Evolutionary conservation across 257 asterid genomes (phyloP), one percentile per base, ranked within the genome.

Genomic region (Gentiana dahurica): DNA sequence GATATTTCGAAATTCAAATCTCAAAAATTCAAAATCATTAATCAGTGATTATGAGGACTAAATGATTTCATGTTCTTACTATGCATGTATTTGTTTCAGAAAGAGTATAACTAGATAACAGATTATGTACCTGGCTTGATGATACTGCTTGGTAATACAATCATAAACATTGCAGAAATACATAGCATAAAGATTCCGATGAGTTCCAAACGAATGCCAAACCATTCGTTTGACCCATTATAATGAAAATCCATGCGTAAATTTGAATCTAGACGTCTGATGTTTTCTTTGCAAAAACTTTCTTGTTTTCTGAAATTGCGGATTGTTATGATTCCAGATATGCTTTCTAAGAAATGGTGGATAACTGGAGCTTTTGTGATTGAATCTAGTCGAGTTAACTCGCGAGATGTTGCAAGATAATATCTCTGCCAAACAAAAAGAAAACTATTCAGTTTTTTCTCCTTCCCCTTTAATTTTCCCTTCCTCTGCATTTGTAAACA

Each of bases 291-390:
- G 75, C 73, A 72, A 59, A 92, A 92, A 34, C 75, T 72, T 36
- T 74, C 80, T 70, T 92, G 97, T 72, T 79, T 92, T 68, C 79
- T 66, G 61, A 92, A 92, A 59, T 95, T 79, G 4, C 99, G 89
- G 54, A 92, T 81, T 0, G 97, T 92, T 85, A 81, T 85, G 47
- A 92, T 94, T 6, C 99, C 99, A 0, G 97, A 73, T 39, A 92
- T 85, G 76, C 95, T 88, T 73, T 92, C 99, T 2, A 97, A 92
- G 76, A 92, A 92, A 62, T 88, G 95, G 73, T 81, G 97, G 55
- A 92, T 88, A 38, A 92, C 84, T 0, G 99, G 99, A 7, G 98
- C 98, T 72, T 92, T 92, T 6, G 98, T 92, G 53, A 92, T 92
- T 34, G 95, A 88, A 54, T 92, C 99, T 0, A 92, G 75, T 57